Evolutionary conservation across 2,329 filamentous ascomycete genomes (phyloP), one percentile per base, ranked within the genome.

Genomic region (Sporothrix variecibatus): DNA sequence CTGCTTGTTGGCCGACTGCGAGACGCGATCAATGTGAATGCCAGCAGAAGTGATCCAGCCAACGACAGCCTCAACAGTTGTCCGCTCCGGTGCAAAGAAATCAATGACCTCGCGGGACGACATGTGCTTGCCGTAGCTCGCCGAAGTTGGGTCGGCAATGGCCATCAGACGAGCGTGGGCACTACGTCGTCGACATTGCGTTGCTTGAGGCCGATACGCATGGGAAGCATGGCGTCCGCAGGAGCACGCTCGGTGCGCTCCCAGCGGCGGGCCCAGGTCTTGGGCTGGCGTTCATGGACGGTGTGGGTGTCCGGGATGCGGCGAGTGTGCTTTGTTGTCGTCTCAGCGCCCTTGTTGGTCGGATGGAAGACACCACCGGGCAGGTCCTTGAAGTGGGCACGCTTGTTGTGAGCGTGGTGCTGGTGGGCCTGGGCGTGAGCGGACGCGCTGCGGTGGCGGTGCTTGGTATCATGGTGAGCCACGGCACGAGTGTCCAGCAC

Each of bases 91-190:
- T 38, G 82, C 80, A 69, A 84, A 84, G 71, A 82, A 79, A 38
- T 82, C 80, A 43, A 81, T 77, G 23, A 84, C 80, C 72, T 84
- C 81, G 17, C 81, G 76, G 3, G 79, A 72, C 6, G 79, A 81
- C 80, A 83, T 81, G 77, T 84, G 81, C 72, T 84, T 81, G 46
- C 82, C 82, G 74, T 81, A 84, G 46, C 80, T 79, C 1, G 76
- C 6, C 3, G 80, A 80, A 11, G 74, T 68, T 1, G 79, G 79
- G 71, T 79, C 77, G 6, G 79, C 60, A 75, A 82, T 80, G 64
- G 80, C 80, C 78, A 81, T 80, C 28, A 82, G 76, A 71, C 75
- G 78, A 8, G 80, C 73, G 68, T 81, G 80, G 46, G 38, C 62
- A 23, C n/a, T 67, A 23, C 81, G 17, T 64, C 71, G 2, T 80